These are phyloP conservation scores for Phoma herbarum DNA, from an alignment of 2,329 filamentous ascomycete species.

Conservation along the genomic window DNA sequence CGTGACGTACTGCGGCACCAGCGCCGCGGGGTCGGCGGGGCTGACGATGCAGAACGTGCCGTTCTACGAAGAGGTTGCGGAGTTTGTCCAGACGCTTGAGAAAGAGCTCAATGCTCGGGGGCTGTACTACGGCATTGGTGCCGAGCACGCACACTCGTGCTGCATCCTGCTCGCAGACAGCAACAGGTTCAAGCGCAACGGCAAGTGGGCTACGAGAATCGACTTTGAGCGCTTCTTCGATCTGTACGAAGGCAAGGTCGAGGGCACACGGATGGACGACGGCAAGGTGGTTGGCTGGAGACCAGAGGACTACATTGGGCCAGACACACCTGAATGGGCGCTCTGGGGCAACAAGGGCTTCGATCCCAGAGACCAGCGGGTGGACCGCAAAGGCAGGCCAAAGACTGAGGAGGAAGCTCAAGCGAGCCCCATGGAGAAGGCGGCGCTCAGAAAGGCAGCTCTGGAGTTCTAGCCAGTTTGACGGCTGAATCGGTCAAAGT, in stretches of 20 bases:
- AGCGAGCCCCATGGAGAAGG: conserved; percentile 11
- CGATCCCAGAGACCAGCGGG: conserved; percentile 86
- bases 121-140: conserved; percentile 86
- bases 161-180: conserved; percentile 83
- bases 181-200: conserved; percentile 77
- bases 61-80: conserved; percentile 88
- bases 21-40: conserved; percentile 81
- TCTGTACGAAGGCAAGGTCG: conserved; percentile 69
- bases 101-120: conserved; percentile 73
- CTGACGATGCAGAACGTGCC: conserved; percentile 98
- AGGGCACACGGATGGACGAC: conserved; percentile 56
- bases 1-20: conserved; percentile 95
- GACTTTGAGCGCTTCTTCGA: conserved; percentile 91
- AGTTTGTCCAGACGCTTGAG: conserved; percentile 81
- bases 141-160: conserved; percentile 94
- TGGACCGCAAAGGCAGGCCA: conserved; percentile 80
- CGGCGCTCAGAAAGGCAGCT: conserved; percentile 10
- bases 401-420: conserved; percentile 34
- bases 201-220: conserved; percentile 90
- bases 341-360: conserved; percentile 95
- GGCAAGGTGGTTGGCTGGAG: conserved; percentile 67
- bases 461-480: conserved; percentile 25
- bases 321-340: conserved; percentile 89
- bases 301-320: conserved; percentile 90
- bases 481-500: neutral